phyloP scores from a whole-genome alignment of 2,329 filamentous ascomycete species.

The Chrysosporium queenslandicum region DNA sequence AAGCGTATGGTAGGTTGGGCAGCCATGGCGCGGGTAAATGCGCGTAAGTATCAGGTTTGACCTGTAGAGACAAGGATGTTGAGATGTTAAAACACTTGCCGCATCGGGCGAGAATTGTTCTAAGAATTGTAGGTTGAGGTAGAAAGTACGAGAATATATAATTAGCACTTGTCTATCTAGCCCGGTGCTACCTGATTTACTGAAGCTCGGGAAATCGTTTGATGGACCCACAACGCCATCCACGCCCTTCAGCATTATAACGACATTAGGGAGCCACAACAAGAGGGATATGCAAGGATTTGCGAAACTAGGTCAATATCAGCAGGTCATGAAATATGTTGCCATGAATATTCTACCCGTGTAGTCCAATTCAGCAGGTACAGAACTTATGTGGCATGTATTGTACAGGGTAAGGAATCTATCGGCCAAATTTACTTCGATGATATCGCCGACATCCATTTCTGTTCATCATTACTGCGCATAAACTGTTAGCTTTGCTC shows the following conservation, averaged over 20 bases:
- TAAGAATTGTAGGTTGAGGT: no score
- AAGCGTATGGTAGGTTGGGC: conserved; percentile 32
- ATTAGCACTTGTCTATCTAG: no score
- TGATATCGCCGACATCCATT: conserved; percentile 68
- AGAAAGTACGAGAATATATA: no score
- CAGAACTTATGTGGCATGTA: neutral
- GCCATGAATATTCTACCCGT: neutral
- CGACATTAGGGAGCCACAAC: neutral
- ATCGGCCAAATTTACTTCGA: conserved; percentile 32
- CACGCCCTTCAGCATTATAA: neutral
- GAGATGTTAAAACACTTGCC: no score
- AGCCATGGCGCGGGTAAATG: conserved; percentile 25
- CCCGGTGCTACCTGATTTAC: no score
- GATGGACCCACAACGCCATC: neutral
- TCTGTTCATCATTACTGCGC: conserved; percentile 63
- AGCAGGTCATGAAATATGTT: neutral
- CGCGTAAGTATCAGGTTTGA: no score
- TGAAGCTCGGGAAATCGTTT: no score
- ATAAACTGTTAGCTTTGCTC: neutral
- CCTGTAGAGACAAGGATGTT: no score
- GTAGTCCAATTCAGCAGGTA: neutral
- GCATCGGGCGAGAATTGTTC: no score
- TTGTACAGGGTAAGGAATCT: neutral
- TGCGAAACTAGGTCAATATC: neutral
- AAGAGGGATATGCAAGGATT: neutral